Base-by-base conservation (phyloP, 148 eudicot species). In the Beta vulgaris region DNA sequence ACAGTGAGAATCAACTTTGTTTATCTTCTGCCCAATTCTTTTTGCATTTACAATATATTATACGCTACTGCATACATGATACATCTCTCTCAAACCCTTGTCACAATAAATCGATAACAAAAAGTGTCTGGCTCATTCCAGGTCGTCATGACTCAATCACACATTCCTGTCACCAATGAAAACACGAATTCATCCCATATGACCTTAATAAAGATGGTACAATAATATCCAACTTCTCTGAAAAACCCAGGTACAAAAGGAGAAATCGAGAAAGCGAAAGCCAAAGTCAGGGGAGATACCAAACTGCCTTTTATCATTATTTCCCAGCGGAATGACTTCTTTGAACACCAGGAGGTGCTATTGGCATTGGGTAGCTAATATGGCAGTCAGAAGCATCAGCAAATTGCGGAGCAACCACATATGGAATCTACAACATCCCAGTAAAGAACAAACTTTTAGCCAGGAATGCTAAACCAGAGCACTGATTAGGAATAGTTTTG, bases 311-410 rank as follows among this genome's bases (percentile, higher is more conserved):
- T 16, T 36, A 73, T 68, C 77, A 75, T 34, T 76, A 74, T 65
- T 75, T 72, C 64, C 82, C 73, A 21, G 49, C 71, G 76, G 74
- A 85, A 55, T 72, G 58, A 67, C 81, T 88, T 86, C 88, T 87
- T 73, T 90, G 93, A 44, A 91, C 98, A 74, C 98, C 98, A 34
- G 98, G 97, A n/a, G 98, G 98, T 36, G 96, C 97, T 3, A 89
- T 82, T 64, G 98, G 97, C 93, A 89, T 92, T 43, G 98, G 98
- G 71, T 90, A 87, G 77, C 81, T 78, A 68, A 67, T 67, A 67
- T 54, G 84, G 75, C 83, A 81, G 57, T 53, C 75, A 48, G 85
- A 83, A 32, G 83, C 82, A 69, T 89, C 95, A 11, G 63, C 87
- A 83, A 89, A 85, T 37, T 86, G 85, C 71, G 97, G 97, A 81